Percentiles rank a stretch among this genome's conserved stretches.
phyloP scores from a whole-genome alignment of 257 asterid genomes.

The Nicotiana otophora region DNA sequence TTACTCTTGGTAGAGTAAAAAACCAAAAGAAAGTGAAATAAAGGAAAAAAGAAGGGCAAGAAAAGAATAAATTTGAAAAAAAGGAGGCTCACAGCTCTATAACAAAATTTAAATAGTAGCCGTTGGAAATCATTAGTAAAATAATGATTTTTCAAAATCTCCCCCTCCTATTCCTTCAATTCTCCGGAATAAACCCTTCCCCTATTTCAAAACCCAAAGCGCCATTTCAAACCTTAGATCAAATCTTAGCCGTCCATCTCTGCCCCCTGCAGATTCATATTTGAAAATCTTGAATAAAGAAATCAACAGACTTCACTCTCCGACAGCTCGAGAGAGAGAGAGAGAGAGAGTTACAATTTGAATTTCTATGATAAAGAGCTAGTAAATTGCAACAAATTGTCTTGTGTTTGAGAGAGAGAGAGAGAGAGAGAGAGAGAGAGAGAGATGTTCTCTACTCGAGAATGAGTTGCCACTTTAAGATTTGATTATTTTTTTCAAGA shows the following conservation, averaged over 20 bases:
- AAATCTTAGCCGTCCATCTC: conserved; percentile 33
- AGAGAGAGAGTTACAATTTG: background rate
- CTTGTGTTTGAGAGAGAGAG: background rate
- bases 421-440: background rate
- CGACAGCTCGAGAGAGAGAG: background rate
- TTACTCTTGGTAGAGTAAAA: background rate
- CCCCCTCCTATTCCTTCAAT: conserved; percentile 3
- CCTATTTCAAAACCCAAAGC: conserved; percentile 35
- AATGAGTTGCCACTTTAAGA: conserved; percentile 7
- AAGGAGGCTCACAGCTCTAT: conserved; percentile 19
- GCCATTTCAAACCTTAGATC: conserved; percentile 31
- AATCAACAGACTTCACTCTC: background rate
- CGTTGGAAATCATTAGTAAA: conserved; percentile 27
- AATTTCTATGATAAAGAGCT: no score
- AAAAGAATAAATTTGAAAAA: background rate
- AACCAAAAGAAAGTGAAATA: background rate
- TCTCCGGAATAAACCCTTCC: conserved; percentile 16
- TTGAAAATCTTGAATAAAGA: conserved; percentile 5
- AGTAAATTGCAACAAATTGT: no score
- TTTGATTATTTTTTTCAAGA: conserved; percentile 6
- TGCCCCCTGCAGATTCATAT: background rate
- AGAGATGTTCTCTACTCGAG: background rate
- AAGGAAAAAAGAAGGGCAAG: background rate
- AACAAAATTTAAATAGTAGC: conserved; percentile 39
- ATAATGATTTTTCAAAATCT: background rate